These are phyloP conservation scores for Phytophthora crassamura DNA, from an alignment of 352 stramenopile species.

Conservation along the genomic window DNA sequence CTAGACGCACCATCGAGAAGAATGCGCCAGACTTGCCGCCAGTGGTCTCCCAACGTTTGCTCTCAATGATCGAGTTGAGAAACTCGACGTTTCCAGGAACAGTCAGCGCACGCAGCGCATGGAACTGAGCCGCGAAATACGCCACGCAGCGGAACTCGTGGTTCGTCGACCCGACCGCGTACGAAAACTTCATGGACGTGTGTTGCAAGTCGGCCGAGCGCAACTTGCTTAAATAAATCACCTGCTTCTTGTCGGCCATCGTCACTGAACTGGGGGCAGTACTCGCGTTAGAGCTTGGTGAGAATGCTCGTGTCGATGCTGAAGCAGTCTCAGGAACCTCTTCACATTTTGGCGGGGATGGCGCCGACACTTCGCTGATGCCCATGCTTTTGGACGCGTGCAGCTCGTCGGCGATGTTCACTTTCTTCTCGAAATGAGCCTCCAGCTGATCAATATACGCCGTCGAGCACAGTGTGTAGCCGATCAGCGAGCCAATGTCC, in stretches of 20 bases:
- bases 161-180: constrained; percentile 51
- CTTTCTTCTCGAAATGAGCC: constrained; percentile 55
- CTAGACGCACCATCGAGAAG: constrained; percentile 75
- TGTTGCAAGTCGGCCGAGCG: constrained; percentile 74
- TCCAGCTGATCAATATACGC: constrained; percentile 79
- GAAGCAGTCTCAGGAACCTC: constrained; percentile 15
- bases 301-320: not conserved
- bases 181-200: constrained; percentile 83
- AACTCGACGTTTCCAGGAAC: constrained; percentile 78
- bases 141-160: constrained; percentile 76
- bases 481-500: constrained; percentile 83
- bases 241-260: constrained; percentile 45
- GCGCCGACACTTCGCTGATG: constrained; percentile 28
- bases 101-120: constrained; percentile 72
- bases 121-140: constrained; percentile 88
- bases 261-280: constrained; percentile 21
- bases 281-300: constrained; percentile 10
- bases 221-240: constrained; percentile 76
- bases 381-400: constrained; percentile 26
- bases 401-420: constrained; percentile 67
- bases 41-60: constrained; percentile 75
- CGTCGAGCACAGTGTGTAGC: constrained; percentile 77
- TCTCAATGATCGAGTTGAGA: constrained; percentile 84
- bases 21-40: constrained; percentile 88
- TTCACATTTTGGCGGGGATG: constrained; percentile 26